Evolutionary conservation across 768 basidiomycete genomes (phyloP).

Genomic region (Suillus tomentosus): DNA sequence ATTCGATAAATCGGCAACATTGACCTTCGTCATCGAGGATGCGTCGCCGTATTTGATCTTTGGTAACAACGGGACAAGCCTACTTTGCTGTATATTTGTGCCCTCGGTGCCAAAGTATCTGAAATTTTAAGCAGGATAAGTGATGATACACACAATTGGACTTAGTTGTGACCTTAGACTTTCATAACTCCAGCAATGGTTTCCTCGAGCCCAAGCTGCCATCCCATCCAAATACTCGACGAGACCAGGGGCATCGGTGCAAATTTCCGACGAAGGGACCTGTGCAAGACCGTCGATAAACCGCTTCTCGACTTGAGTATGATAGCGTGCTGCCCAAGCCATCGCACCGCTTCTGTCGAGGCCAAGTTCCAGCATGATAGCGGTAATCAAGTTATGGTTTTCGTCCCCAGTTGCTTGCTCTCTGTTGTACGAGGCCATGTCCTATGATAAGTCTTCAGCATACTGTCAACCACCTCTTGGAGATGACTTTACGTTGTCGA

Average conservation of each 20-base stretch:
- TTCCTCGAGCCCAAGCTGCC: slow-evolving; percentile 28
- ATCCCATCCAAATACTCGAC: slow-evolving; percentile 29
- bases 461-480: neutral
- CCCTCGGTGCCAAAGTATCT: slow-evolving; percentile 35
- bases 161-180: slow-evolving; percentile 19
- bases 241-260: slow-evolving; percentile 21
- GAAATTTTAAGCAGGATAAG: neutral
- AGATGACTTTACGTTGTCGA: slow-evolving; percentile 24
- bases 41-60: neutral
- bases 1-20: neutral
- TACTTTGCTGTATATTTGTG: slow-evolving; percentile 22
- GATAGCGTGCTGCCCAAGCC: slow-evolving; percentile 23
- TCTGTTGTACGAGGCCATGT: slow-evolving; percentile 38
- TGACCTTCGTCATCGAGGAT: neutral
- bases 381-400: slow-evolving; percentile 36
- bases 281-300: slow-evolving; percentile 25
- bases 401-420: slow-evolving; percentile 38
- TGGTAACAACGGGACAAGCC: slow-evolving; percentile 15
- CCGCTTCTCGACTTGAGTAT: slow-evolving; percentile 13
- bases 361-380: slow-evolving; percentile 32
- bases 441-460: slow-evolving; percentile 22
- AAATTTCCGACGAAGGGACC: slow-evolving; percentile 30
- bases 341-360: slow-evolving; percentile 32
- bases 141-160: neutral
- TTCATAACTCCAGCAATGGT: slow-evolving; percentile 35